Evolutionary conservation across 2,329 filamentous ascomycete species (phyloP).

Genomic region (Colletotrichum sublineola): DNA sequence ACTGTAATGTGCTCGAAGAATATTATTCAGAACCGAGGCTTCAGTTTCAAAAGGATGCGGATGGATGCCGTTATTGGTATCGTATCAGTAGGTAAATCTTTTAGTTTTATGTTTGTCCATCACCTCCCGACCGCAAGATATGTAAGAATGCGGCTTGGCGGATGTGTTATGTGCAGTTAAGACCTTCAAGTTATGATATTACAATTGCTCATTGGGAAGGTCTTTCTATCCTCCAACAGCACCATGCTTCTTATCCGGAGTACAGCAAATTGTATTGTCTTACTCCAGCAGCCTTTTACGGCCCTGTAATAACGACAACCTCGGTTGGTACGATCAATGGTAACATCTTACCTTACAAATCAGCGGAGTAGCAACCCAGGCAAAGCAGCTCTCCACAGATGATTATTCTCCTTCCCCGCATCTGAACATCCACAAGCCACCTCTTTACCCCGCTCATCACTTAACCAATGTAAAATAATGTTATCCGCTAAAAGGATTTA

Average conservation of each 20-base stretch:
- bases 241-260: neutral
- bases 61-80: too few relatives aligned
- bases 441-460: slow-evolving; percentile 15
- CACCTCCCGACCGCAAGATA: neutral
- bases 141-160: too few relatives aligned
- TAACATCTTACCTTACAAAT: neutral
- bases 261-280: neutral
- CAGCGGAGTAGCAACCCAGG: neutral
- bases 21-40: too few relatives aligned
- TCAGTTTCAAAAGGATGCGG: too few relatives aligned
- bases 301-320: neutral
- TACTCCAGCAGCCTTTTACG: neutral
- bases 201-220: neutral
- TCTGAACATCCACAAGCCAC: slow-evolving; percentile 7
- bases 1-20: too few relatives aligned
- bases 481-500: slow-evolving; percentile 6
- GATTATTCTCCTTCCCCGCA: slow-evolving; percentile 8
- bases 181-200: neutral
- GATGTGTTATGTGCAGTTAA: neutral
- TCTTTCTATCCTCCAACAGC: neutral
- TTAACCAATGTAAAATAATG: neutral
- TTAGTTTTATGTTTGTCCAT: neutral
- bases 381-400: neutral
- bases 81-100: neutral
- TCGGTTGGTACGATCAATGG: neutral